These are phyloP conservation scores for Fraxinus paxiana DNA, from an alignment of 305 asterid genomes.

Conservation along the genomic window DNA sequence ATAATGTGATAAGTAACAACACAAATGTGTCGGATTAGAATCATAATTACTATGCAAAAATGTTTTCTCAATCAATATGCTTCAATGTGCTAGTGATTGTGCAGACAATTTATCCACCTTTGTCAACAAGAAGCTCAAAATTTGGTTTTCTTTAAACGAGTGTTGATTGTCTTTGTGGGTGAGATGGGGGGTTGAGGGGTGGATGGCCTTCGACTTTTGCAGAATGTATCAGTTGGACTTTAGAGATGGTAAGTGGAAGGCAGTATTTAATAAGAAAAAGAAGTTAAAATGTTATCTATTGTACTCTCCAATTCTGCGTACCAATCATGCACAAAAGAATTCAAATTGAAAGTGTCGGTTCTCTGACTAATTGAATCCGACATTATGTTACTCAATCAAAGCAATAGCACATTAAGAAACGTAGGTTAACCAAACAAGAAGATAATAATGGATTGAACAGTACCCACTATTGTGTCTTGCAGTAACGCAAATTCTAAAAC, in stretches of 20 bases:
- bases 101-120: background rate
- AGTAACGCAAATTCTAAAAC: background rate
- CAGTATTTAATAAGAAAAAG: background rate
- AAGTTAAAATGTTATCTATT: background rate
- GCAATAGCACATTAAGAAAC: background rate
- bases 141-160: background rate
- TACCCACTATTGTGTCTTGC: background rate
- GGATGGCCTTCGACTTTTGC: background rate
- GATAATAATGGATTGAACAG: background rate
- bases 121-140: background rate
- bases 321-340: background rate
- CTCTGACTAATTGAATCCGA: background rate
- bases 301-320: background rate
- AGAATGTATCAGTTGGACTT: background rate
- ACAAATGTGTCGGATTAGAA: background rate
- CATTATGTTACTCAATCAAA: background rate
- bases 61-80: background rate
- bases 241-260: background rate
- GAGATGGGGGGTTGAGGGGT: background rate
- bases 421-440: background rate
- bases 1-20: background rate
- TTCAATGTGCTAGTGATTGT: background rate
- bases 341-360: background rate
- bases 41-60: background rate
- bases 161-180: background rate